These are phyloP conservation scores for Yamadazyma kanchanaburiensis DNA, from an alignment of 1,139 yeast genomes.

Conservation along the genomic window DNA sequence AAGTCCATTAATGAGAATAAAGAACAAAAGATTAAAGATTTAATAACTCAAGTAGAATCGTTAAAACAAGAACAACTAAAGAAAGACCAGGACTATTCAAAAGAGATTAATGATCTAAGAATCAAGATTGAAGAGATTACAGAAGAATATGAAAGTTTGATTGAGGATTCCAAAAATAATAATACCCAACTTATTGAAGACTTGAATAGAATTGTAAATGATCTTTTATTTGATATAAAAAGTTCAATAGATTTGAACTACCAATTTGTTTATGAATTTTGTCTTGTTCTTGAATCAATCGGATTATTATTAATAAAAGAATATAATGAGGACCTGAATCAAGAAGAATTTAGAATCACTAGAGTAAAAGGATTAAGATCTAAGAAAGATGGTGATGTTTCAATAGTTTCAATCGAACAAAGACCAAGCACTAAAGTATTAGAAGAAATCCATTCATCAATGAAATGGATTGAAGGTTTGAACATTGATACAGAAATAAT, in stretches of 20 bases:
- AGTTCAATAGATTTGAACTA: conserved; percentile 19
- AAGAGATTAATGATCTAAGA: conserved; percentile 45
- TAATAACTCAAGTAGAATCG: conserved; percentile 27
- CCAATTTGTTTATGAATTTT: conserved; percentile 41
- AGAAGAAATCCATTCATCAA: conserved; percentile 22
- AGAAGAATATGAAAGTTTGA: conserved; percentile 54
- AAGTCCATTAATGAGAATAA: conserved; percentile 10
- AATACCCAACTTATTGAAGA: conserved; percentile 25
- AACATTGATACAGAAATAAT: conserved; percentile 11
- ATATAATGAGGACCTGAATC: conserved; percentile 16
- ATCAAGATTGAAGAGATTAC: conserved; percentile 27
- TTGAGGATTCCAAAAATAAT: conserved; percentile 35
- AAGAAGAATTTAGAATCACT: conserved; percentile 42
- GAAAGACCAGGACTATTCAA: conserved; percentile 49
- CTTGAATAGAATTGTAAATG: conserved; percentile 21
- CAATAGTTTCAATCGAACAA: conserved; percentile 13
- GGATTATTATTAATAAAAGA: conserved; percentile 63
- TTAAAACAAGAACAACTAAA: conserved; percentile 57
- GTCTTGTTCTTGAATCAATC: conserved; percentile 69
- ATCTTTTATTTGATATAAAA: conserved; percentile 19
- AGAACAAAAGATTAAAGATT: conserved; percentile 13
- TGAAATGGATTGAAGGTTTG: conserved; percentile 29
- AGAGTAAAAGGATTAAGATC: conserved; percentile 70
- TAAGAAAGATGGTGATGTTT: conserved; percentile 22
- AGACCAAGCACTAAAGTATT: conserved; percentile 28